A percentile compares a stretch with the other conserved stretches of the same genome.
phyloP scores from a whole-genome alignment of 176 grass and related monocot species.

The Cenchrus purpureus region DNA sequence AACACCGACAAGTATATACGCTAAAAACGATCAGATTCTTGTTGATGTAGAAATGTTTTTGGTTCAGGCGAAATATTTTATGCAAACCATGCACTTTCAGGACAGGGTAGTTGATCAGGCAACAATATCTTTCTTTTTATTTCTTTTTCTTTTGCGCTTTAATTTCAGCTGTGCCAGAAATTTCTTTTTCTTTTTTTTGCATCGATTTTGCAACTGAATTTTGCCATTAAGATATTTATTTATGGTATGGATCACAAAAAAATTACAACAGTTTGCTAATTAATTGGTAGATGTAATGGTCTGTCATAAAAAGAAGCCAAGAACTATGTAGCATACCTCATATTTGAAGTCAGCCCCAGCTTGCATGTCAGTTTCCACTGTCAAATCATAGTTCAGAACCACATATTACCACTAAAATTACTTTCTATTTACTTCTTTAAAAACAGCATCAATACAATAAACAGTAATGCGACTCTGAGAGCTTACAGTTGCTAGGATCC shows the following conservation, averaged over 20 bases:
- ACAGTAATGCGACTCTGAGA: neutral
- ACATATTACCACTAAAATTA: slow-evolving; percentile 12
- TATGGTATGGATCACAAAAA: neutral
- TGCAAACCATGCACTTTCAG: neutral
- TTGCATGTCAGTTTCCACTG: slow-evolving; percentile 62
- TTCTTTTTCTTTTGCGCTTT: neutral
- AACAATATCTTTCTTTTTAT: neutral
- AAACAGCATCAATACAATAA: neutral
- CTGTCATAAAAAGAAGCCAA: neutral
- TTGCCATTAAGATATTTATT: neutral
- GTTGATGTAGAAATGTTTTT: neutral
- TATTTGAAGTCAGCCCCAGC: slow-evolving; percentile 64
- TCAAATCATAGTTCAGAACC: neutral
- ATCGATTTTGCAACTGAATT: neutral
- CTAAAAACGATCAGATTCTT: neutral
- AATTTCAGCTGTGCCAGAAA: neutral
- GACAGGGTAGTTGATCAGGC: neutral
- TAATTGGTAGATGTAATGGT: neutral
- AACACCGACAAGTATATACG: neutral
- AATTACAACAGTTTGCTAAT: neutral
- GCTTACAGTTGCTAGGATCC: slow-evolving; percentile 70
- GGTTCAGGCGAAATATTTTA: slow-evolving; percentile 10
- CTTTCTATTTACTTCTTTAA: neutral
- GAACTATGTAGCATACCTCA: slow-evolving; percentile 43
- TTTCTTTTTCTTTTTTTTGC: neutral